Percentiles rank a stretch among this genome's conserved stretches.
These are phyloP conservation scores for Tylopilus felleus DNA, from an alignment of 768 basidiomycete species.

Conservation along the genomic window DNA sequence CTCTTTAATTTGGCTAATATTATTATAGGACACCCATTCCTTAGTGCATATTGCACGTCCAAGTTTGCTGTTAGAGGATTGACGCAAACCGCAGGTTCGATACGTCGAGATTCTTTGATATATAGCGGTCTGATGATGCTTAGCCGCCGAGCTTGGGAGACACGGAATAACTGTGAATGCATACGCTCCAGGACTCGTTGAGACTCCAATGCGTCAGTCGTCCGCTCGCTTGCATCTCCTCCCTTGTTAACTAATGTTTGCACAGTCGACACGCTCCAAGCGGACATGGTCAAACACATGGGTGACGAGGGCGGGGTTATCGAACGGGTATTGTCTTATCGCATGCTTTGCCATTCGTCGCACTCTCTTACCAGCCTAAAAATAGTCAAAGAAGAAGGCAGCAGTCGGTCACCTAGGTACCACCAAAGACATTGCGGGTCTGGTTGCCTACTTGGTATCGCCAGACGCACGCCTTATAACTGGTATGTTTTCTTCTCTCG, in stretches of 20 bases:
- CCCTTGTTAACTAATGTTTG: not conserved
- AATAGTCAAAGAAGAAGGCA: slow-evolving; percentile 10
- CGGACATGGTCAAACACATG: slow-evolving; percentile 7
- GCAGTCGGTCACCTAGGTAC: slow-evolving; percentile 24
- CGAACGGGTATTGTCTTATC: slow-evolving; percentile 10
- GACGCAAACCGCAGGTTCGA: slow-evolving; percentile 34
- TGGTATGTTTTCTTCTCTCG: slow-evolving; percentile 18
- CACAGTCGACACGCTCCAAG: slow-evolving; percentile 19
- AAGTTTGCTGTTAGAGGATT: slow-evolving; percentile 45
- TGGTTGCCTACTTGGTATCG: slow-evolving; percentile 37
- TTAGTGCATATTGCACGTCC: slow-evolving; percentile 34
- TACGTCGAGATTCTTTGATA: not conserved
- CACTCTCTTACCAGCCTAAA: not conserved
- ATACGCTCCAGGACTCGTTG: slow-evolving; percentile 32
- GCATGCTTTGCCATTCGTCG: not conserved
- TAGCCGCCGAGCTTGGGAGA: slow-evolving; percentile 32
- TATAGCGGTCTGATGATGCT: not conserved
- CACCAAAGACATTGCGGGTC: slow-evolving; percentile 33
- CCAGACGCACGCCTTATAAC: slow-evolving; percentile 35
- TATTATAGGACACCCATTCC: slow-evolving; percentile 26
- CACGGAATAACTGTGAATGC: slow-evolving; percentile 35
- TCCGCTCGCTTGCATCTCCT: not conserved
- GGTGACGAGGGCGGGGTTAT: slow-evolving; percentile 13
- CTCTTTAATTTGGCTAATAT: not conserved
- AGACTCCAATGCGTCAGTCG: slow-evolving; percentile 30